Conservation (phyloP, 345 rosid genomes). For the Cardiospermum halicacabum region DNA sequence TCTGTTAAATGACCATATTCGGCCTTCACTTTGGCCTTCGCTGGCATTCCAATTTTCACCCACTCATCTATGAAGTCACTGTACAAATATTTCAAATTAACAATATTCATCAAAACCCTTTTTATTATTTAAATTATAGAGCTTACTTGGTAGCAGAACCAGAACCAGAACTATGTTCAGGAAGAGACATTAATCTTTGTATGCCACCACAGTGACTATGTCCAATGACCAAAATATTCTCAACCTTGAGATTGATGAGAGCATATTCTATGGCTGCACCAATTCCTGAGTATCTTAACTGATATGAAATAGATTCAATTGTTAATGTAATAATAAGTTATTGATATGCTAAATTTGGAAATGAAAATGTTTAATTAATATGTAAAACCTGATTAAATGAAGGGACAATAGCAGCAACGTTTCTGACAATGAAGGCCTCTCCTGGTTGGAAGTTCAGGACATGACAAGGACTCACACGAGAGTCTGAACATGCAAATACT, state of each 20-base stretch:
- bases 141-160: constrained; percentile 9
- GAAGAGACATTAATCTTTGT: constrained; percentile 9
- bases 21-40: constrained; percentile 6
- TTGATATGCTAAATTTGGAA: too few species aligned
- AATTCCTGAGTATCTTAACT: constrained; percentile 15
- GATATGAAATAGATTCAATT: not conserved
- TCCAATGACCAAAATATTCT: constrained; percentile 17
- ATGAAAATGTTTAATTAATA: not conserved
- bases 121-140: not conserved
- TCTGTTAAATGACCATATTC: not conserved
- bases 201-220: constrained; percentile 21
- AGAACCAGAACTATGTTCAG: constrained; percentile 1
- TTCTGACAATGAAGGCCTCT: constrained; percentile 41
- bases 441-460: constrained; percentile 44
- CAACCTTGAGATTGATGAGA: not conserved
- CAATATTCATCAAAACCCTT: too few species aligned
- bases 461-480: constrained; percentile 45
- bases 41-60: constrained; percentile 23
- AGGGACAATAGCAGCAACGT: constrained; percentile 47
- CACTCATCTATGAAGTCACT: constrained; percentile 27
- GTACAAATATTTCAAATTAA: not conserved
- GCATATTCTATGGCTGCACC: constrained; percentile 19
- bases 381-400: constrained; percentile 33
- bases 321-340: not conserved
- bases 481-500: constrained; percentile 42